These are phyloP conservation scores for Leptomonas pyrrhocoris DNA, from an alignment of 208 protist genomes.

Conservation along the genomic window DNA sequence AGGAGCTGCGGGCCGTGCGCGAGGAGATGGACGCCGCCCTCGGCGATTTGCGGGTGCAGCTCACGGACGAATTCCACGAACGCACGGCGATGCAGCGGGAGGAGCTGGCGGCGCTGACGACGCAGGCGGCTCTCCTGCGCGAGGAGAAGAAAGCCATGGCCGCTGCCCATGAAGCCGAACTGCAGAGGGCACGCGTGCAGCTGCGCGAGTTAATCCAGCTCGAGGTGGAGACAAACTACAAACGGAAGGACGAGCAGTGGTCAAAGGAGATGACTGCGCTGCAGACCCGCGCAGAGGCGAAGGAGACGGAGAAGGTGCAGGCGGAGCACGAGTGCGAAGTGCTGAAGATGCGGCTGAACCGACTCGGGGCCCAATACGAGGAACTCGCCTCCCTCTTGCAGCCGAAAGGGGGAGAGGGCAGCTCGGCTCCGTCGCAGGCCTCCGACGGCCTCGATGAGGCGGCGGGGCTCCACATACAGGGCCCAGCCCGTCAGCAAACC, in stretches of 20 bases:
- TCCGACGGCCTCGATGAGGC: not conserved
- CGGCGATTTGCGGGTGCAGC: constrained; percentile 51
- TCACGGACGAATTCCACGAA: constrained; percentile 76
- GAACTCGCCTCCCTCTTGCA: constrained; percentile 31
- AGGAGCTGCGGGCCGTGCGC: constrained; percentile 48
- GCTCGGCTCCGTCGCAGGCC: not conserved
- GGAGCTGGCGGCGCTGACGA: constrained; percentile 43
- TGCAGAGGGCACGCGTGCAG: constrained; percentile 27
- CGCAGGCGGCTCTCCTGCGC: constrained; percentile 33
- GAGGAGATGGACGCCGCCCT: constrained; percentile 41
- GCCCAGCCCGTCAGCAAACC: constrained; percentile 11
- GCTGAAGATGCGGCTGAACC: constrained; percentile 22
- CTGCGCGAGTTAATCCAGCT: constrained; percentile 32
- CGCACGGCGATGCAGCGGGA: constrained; percentile 61
- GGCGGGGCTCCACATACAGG: not conserved
- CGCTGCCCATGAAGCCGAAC: constrained; percentile 46
- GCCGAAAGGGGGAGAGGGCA: not conserved
- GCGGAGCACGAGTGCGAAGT: constrained; percentile 30
- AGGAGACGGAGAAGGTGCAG: constrained; percentile 39
- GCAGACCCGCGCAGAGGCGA: constrained; percentile 27
- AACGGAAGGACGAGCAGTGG: constrained; percentile 31
- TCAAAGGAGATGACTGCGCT: constrained; percentile 37
- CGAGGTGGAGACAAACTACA: constrained; percentile 25
- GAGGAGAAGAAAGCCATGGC: constrained; percentile 53
- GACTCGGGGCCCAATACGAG: constrained; percentile 30